Base-by-base conservation (phyloP, 2,329 filamentous ascomycete genomes). In the Trichoderma polysporum region DNA sequence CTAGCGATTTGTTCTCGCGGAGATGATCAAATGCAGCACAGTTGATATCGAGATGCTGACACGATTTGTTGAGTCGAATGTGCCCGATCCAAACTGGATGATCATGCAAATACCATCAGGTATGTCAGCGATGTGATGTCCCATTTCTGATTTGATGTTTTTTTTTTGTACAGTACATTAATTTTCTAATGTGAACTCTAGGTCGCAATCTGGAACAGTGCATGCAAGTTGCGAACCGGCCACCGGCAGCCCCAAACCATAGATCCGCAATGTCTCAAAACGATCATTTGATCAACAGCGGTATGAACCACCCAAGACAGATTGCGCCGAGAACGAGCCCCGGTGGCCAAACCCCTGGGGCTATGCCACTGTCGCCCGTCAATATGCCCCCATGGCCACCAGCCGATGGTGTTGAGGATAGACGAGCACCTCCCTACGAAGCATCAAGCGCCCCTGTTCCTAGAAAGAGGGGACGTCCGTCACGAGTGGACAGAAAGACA, bases 1-100 rank as follows among this genome's bases (percentile, higher is more conserved):
- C 19, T n/a, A 88, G 85, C 84, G 85, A 69, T 86, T 86, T 73
- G 77, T 87, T 68, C 80, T 88, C 66, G 83, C 81, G 66, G 85
- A 88, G 75, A 84, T 87, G 71, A 83, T 88, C 75, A 88, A 87
- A 71, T 80, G 79, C 68, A 87, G 85, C 76, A 75, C 79, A 33
- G 75, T 87, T 67, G 81, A 85, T 66, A 73, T 85, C 27, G 74
- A 77, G 12, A 75, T 74, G 19, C 74, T 88, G 33, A 79, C 82
- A 22, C 76, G 77, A 13, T 85, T 88, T 68, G 78, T 87, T 70
- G 81, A 73, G 68, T 69, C 72, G 45, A 75, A 81, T 67, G 75
- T 74, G 10, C 71, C 83, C 62, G 75, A 78, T 67, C 80, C 82
- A 9, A 77, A 81, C 62, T 84, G 82, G 82, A 76, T 82, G 73